Evolutionary conservation across 2,329 filamentous ascomycete genomes (phyloP).

Genomic region (Herpotrichia juniperi): DNA sequence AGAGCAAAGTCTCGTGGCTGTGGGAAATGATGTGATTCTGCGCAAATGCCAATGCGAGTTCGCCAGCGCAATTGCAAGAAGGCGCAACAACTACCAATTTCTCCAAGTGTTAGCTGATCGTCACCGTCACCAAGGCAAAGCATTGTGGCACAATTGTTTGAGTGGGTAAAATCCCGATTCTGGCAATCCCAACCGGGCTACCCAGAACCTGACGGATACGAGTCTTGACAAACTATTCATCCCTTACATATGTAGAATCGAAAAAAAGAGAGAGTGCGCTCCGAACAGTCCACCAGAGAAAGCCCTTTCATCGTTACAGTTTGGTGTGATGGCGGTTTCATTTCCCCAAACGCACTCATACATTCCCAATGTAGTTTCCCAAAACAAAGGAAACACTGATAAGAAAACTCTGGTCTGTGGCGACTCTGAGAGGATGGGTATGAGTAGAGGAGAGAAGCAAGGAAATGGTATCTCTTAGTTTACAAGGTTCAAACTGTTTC

Average conservation of each 20-base stretch:
- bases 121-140: slow-evolving; percentile 13
- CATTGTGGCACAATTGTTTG: slow-evolving; percentile 20
- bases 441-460: slow-evolving; percentile 26
- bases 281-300: slow-evolving; percentile 17
- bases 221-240: slow-evolving; percentile 50
- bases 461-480: slow-evolving; percentile 50
- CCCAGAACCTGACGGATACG: slow-evolving; percentile 45
- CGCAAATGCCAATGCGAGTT: too few relatives aligned
- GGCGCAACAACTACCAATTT: slow-evolving; percentile 10
- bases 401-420: slow-evolving; percentile 20
- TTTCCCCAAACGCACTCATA: slow-evolving; percentile 14
- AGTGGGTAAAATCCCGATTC: slow-evolving; percentile 48
- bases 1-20: too few relatives aligned
- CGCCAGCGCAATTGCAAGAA: too few relatives aligned
- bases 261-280: slow-evolving; percentile 16
- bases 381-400: slow-evolving; percentile 28
- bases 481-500: slow-evolving; percentile 43
- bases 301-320: slow-evolving; percentile 26
- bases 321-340: slow-evolving; percentile 1
- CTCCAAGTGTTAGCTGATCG: background rate
- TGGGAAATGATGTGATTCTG: too few relatives aligned
- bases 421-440: too few relatives aligned
- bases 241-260: slow-evolving; percentile 28
- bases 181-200: slow-evolving; percentile 17
- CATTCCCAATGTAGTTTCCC: slow-evolving; percentile 23